These are phyloP conservation scores for Lotmaria passim DNA, from an alignment of 208 protist species.

Conservation along the genomic window DNA sequence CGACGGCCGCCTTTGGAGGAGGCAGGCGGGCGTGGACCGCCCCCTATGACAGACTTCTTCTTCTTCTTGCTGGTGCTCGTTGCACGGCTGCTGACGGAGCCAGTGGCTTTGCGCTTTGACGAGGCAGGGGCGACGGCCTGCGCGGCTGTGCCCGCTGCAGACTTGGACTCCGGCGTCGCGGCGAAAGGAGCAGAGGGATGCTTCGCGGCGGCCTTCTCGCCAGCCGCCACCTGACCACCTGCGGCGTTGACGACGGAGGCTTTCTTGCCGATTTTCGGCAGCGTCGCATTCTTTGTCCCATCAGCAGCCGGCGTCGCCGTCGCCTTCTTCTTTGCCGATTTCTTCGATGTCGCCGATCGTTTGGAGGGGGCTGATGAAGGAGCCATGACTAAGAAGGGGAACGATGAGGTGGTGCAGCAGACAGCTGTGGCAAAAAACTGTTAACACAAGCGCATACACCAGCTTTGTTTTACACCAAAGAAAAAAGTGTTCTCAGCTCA, in stretches of 20 bases:
- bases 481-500: too few species aligned
- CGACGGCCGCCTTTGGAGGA: background rate
- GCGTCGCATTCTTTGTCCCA: background rate
- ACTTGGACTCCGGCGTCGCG: background rate
- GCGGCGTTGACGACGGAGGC: too few species aligned
- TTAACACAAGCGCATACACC: too few species aligned
- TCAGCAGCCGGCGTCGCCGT: background rate
- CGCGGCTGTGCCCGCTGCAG: background rate
- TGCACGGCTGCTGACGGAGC: slow-evolving; percentile 24
- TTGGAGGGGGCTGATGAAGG: slow-evolving; percentile 4
- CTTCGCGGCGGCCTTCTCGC: slow-evolving; percentile 19
- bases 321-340: slow-evolving; percentile 26
- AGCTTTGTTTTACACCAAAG: too few species aligned
- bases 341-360: background rate
- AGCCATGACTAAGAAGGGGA: slow-evolving; percentile 22
- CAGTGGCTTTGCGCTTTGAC: slow-evolving; percentile 14
- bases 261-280: slow-evolving; percentile 27
- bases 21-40: slow-evolving; percentile 9
- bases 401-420: too few species aligned
- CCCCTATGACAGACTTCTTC: slow-evolving; percentile 20
- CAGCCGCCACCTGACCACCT: too few species aligned
- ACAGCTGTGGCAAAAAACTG: too few species aligned
- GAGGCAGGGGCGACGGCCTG: background rate
- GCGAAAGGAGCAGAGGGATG: background rate
- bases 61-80: slow-evolving; percentile 13